Conservation (phyloP, 1,284 basidiomycete species). For the Microstroma glucosiphilum region DNA sequence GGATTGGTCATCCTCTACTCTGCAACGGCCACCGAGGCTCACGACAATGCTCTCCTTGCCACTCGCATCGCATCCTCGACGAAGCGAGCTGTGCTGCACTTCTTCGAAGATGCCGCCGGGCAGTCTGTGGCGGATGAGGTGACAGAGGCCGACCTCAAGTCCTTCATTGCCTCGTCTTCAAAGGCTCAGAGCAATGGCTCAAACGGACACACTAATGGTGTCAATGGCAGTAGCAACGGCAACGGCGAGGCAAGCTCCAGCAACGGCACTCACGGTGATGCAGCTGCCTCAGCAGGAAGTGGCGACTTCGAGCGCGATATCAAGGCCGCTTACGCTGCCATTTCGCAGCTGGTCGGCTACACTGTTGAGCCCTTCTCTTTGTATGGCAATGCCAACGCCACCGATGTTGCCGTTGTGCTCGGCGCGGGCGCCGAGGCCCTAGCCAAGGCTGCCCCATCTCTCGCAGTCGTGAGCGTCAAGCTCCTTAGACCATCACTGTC, state of each 20-base stretch:
- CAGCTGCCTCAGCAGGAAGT: constrained; percentile 5
- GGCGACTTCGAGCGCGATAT: constrained; percentile 19
- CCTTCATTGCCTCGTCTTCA: constrained; percentile 23
- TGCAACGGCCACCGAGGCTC: constrained; percentile 61
- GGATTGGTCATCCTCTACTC: constrained; percentile 64
- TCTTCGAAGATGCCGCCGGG: constrained; percentile 58
- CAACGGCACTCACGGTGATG: constrained; percentile 23
- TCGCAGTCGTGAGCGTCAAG: constrained; percentile 65
- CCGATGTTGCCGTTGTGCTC: constrained; percentile 40
- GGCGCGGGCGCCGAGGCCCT: constrained; percentile 35
- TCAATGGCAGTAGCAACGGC: constrained; percentile 33
- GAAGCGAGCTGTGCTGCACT: constrained; percentile 68
- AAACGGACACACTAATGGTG: constrained; percentile 43
- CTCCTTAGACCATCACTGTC: constrained; percentile 70
- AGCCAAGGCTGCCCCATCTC: constrained; percentile 43
- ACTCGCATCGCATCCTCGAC: constrained; percentile 62
- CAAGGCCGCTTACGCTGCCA: constrained; percentile 30
- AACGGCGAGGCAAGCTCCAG: constrained; percentile 17
- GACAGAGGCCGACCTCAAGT: constrained; percentile 47
- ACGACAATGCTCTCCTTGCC: constrained; percentile 68
- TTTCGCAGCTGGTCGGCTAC: constrained; percentile 33
- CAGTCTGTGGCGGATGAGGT: constrained; percentile 24
- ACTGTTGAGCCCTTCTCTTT: constrained; percentile 38
- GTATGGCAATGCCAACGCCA: constrained; percentile 26
- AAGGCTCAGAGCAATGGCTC: constrained; percentile 10